Percentiles rank a stretch among this genome's conserved stretches.
phyloP scores from a whole-genome alignment of 805 yeast species.

The Saturnispora bothae region DNA sequence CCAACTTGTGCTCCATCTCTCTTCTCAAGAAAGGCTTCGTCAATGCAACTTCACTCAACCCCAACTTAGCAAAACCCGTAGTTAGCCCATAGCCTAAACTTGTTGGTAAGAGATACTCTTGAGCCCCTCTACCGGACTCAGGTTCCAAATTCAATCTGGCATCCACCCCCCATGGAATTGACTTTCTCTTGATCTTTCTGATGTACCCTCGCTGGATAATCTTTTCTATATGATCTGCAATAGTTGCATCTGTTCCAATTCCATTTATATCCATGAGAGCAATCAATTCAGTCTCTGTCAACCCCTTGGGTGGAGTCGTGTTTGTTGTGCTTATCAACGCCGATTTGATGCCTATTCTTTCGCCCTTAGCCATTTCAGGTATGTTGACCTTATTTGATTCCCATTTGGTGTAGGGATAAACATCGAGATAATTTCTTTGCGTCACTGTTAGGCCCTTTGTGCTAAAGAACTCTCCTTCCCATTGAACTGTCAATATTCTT shows the following conservation, averaged over 20 bases:
- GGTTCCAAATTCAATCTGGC: constrained; percentile 10
- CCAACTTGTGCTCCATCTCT: constrained; percentile 58
- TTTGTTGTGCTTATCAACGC: constrained; percentile 61
- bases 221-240: constrained; percentile 93
- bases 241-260: constrained; percentile 98
- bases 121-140: constrained; percentile 28
- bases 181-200: constrained; percentile 25
- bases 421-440: constrained; percentile 68
- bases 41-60: constrained; percentile 57
- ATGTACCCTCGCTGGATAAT: constrained; percentile 61
- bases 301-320: constrained; percentile 69
- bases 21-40: constrained; percentile 85
- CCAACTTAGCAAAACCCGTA: constrained; percentile 76
- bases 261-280: constrained; percentile 94
- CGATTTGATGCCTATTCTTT: constrained; percentile 41
- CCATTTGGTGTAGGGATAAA: constrained; percentile 78
- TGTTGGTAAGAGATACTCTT: constrained; percentile 57
- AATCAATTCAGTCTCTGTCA: constrained; percentile 89
- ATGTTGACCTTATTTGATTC: constrained; percentile 44
- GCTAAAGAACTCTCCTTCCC: constrained; percentile 70
- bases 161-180: constrained; percentile 5
- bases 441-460: constrained; percentile 67
- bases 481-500: constrained; percentile 51
- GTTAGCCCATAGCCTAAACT: constrained; percentile 77
- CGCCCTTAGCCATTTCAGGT: constrained; percentile 53